Conservation (phyloP, 2,329 filamentous ascomycete species). For the Fusarium poae region DNA sequence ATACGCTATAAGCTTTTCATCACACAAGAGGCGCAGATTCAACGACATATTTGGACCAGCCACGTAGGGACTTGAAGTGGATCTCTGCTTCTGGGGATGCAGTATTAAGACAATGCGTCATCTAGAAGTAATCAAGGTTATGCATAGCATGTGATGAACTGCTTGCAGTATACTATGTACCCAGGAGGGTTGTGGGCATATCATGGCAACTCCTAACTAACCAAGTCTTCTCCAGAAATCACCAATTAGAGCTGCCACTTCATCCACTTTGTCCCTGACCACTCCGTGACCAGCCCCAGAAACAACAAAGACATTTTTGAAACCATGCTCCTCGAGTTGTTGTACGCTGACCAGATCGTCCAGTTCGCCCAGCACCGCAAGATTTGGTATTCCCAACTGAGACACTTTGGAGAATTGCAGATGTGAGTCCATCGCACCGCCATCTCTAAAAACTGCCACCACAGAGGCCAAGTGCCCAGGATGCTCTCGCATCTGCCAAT, state of each 20-base stretch:
- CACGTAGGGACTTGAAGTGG: too few relatives aligned
- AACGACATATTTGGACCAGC: too few relatives aligned
- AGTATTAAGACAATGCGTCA: too few relatives aligned
- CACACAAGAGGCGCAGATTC: too few relatives aligned
- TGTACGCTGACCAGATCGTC: slow-evolving; percentile 41
- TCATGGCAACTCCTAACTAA: background rate
- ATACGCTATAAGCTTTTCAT: too few relatives aligned
- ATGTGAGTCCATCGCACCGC: slow-evolving; percentile 55
- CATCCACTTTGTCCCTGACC: slow-evolving; percentile 39
- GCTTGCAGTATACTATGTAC: too few relatives aligned
- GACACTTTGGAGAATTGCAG: slow-evolving; percentile 41
- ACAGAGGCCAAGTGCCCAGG: slow-evolving; percentile 60
- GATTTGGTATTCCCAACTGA: slow-evolving; percentile 11
- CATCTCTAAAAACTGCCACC: slow-evolving; percentile 61
- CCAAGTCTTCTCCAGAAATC: slow-evolving; percentile 38
- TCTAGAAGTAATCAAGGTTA: too few relatives aligned
- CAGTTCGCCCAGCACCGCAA: slow-evolving; percentile 45
- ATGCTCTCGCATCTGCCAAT: slow-evolving; percentile 63
- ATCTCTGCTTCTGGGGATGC: too few relatives aligned
- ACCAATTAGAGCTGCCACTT: slow-evolving; percentile 35
- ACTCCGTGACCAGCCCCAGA: slow-evolving; percentile 43
- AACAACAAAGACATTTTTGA: slow-evolving; percentile 44
- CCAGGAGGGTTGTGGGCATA: fast-evolving
- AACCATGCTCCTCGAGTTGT: slow-evolving; percentile 30
- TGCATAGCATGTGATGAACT: too few relatives aligned